Evolutionary conservation across 225 moss, liverwort and hornwort species (phyloP).

Genomic region (Bryum argenteum): DNA sequence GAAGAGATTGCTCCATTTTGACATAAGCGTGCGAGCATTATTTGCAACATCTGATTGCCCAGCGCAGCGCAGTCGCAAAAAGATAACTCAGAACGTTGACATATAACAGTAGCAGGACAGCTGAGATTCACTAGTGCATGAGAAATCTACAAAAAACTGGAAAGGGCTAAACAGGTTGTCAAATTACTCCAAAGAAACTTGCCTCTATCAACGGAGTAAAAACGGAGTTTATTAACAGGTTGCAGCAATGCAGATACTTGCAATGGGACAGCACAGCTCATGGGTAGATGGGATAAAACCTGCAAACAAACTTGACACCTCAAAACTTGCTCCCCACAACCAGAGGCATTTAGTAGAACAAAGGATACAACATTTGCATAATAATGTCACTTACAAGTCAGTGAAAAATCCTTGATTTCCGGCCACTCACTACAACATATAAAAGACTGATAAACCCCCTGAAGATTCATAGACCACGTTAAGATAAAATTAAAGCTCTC

Average conservation of each 20-base stretch:
- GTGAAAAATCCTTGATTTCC: constrained; percentile 11
- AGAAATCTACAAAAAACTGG: not conserved
- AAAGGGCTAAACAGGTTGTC: not conserved
- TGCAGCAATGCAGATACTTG: constrained; percentile 79
- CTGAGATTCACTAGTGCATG: not conserved
- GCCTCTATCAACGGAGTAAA: constrained; percentile 66
- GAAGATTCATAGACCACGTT: constrained; percentile 27
- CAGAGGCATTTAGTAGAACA: not conserved
- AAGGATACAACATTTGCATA: constrained; percentile 18
- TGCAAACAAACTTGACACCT: constrained; percentile 38
- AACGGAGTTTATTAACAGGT: constrained; percentile 89
- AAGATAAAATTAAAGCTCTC: constrained; percentile 36
- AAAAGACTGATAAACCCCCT: constrained; percentile 12
- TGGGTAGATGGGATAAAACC: constrained; percentile 89
- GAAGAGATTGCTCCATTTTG: constrained; percentile 85
- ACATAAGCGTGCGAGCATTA: constrained; percentile 65
- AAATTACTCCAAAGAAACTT: constrained; percentile 20
- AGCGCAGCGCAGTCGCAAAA: constrained; percentile 26
- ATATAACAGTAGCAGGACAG: constrained; percentile 26
- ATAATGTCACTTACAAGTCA: constrained; percentile 2
- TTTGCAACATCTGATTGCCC: constrained; percentile 69
- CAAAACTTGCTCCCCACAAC: constrained; percentile 21
- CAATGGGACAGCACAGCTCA: constrained; percentile 71
- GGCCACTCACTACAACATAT: constrained; percentile 18
- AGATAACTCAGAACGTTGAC: constrained; percentile 12